Base-by-base conservation (phyloP, 352 stramenopile species). In the Phytophthora pluvialis region DNA sequence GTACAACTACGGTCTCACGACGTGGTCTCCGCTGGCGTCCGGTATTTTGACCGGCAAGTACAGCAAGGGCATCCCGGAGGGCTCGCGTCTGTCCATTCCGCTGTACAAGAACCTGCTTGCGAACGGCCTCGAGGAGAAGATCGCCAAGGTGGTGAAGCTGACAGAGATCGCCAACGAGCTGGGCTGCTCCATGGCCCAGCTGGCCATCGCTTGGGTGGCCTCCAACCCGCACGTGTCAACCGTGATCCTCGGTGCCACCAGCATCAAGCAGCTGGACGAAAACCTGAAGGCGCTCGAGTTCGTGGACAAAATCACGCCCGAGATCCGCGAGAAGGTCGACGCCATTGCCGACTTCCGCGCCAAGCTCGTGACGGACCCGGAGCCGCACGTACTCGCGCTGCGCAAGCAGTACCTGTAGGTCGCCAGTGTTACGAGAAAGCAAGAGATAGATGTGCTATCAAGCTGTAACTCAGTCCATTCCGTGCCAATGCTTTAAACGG, bases 31-130 rank as follows among this genome's bases (percentile, higher is more conserved):
- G 15, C 66, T 93, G 36, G 77, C 73, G 0, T 86, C 77, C 15
- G 85, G 83, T 21, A 53, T 93, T 6, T 62, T 93, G 5, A 91
- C 85, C 12, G 81, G 80, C 66, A 93, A 93, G 67, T 91, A 91
- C 77, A 84, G 72, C 75, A 77, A 76, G 4, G 80, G 72, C 18
- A 83, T 81, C 35, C 78, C 68, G 5, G 71, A 72, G 28, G 82
- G 75, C 31, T 93, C 69, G 32, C 79, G 70, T 52, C 43, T 80
- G 28, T 87, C 77, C 42, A 73, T 86, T 35, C 67, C 74, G 11
- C 47, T 42, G 36, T 77, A 68, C 59, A 79, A 77, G 48, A 64
- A 76, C 31, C 42, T 80, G 47, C 68, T 77, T 48, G 68, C 79
- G 64, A 70, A 86, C 51, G 81, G 64, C 0, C 45, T 78, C 5